Percentiles rank a stretch among this genome's conserved stretches.
Conservation (phyloP, 805 yeast genomes). For the Saccharomyces cerevisiae region DNA sequence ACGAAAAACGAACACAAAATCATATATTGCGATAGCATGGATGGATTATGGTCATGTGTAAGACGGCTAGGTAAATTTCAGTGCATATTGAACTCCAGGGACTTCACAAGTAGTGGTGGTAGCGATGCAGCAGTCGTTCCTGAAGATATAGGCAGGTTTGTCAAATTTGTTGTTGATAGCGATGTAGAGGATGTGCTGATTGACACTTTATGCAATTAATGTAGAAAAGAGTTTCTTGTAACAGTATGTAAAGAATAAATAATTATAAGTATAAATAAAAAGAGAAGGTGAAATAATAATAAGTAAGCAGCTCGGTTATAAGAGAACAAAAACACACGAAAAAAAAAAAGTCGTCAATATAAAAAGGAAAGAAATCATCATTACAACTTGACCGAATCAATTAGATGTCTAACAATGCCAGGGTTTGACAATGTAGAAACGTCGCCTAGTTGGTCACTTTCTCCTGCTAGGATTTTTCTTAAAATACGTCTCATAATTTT, state of each 20-base stretch:
- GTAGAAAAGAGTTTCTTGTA: not conserved
- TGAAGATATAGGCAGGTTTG: slow-evolving; percentile 24
- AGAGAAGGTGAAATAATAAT: too few species aligned
- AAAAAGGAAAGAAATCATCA: not conserved
- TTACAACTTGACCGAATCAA: slow-evolving; percentile 39
- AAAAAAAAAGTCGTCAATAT: not conserved
- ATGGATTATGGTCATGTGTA: slow-evolving; percentile 47
- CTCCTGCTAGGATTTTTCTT: slow-evolving; percentile 66
- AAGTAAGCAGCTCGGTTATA: not conserved
- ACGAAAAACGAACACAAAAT: slow-evolving; percentile 24
- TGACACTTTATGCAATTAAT: not conserved
- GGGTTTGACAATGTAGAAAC: slow-evolving; percentile 73
- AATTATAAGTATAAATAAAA: not conserved
- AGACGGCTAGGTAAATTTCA: slow-evolving; percentile 40
- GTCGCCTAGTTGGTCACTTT: slow-evolving; percentile 77
- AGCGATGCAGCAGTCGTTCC: slow-evolving; percentile 18
- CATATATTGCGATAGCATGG: slow-evolving; percentile 39
- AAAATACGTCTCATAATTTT: slow-evolving; percentile 81
- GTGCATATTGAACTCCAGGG: slow-evolving; percentile 24
- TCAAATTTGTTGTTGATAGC: slow-evolving; percentile 17
- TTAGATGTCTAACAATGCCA: slow-evolving; percentile 58
- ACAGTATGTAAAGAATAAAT: not conserved
- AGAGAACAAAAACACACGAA: not conserved
- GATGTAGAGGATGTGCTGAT: slow-evolving; percentile 2
- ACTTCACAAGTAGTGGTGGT: slow-evolving; percentile 11